Evolutionary conservation across 1,284 basidiomycete genomes (phyloP), one percentile per base, ranked within the genome.

Genomic region (Heliocybe sulcata): DNA sequence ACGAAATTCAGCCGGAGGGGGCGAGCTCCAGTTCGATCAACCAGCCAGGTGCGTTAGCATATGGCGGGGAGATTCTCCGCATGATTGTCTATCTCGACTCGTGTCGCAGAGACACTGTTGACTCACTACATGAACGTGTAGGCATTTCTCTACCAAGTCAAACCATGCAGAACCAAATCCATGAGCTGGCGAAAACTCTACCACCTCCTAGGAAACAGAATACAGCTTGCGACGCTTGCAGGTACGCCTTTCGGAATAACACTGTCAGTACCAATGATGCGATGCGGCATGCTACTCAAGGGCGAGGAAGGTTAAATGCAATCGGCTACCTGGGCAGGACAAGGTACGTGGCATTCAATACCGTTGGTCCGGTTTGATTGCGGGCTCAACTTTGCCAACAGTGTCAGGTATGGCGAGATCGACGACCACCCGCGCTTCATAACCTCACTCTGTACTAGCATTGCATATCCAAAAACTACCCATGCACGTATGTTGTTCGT

Each of bases 171-270:
- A 85, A 82, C 63, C 84, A 88, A 68, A 84, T 88, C 52, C 83
- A 87, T 63, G 87, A 89, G 62, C 78, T 87, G 38, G 82, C 85
- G 53, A 87, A 87, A 72, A 80, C 82, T 0, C 76, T 87, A 0
- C 85, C 87, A 1, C 85, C 87, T 19, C 85, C 89, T 2, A 75
- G 88, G 55, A 92, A 92, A 67, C 91, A 94, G 72, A 94, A 94
- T 67, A 90, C 91, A 22, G 91, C 92, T 23, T 94, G 92, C 68
- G 92, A 94, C 73, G 87, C 88, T 53, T 94, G 91, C 79, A 83
- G 86, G 85, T 85, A 12, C 52, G 71, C 61, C 57, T 23, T 20
- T 23, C 35, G 50, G 35, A 49, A 27, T 27, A 35, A 47, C 2
- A 38, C 45, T 35, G 33, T 38, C 35, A 27, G 16, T 54, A 19